These are phyloP conservation scores for Colletotrichum echinochloae DNA, from an alignment of 2,329 filamentous ascomycete genomes.

Conservation along the genomic window DNA sequence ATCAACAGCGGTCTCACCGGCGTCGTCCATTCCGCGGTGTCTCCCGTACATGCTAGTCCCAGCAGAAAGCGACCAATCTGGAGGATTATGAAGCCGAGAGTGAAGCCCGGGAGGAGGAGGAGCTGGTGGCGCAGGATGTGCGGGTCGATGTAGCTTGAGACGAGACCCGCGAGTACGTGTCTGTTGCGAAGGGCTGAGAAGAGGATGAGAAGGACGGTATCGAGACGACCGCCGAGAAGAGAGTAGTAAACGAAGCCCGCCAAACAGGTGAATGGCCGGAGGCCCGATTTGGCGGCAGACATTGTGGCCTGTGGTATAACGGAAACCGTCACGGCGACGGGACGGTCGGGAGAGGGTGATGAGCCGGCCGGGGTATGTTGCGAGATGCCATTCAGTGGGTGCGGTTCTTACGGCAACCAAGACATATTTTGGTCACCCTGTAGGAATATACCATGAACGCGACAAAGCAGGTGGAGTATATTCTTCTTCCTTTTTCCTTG, in stretches of 20 bases:
- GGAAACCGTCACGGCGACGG: not conserved
- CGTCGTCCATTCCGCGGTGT: constrained; percentile 42
- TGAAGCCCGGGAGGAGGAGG: constrained; percentile 23
- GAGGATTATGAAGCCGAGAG: constrained; percentile 25
- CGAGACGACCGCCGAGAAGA: constrained; percentile 42
- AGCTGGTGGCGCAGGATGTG: not conserved
- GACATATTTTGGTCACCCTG: constrained; percentile 1
- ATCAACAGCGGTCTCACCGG: constrained; percentile 66
- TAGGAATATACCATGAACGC: not conserved
- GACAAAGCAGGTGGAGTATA: not conserved
- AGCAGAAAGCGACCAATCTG: constrained; percentile 3
- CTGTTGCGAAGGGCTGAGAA: constrained; percentile 44
- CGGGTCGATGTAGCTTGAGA: constrained; percentile 6
- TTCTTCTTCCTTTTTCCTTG: not conserved
- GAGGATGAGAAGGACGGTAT: constrained; percentile 45
- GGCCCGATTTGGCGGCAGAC: constrained; percentile 16
- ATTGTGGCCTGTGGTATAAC: not conserved
- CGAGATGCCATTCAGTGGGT: not conserved
- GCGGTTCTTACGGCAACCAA: constrained; percentile 33
- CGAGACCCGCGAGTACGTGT: not conserved
- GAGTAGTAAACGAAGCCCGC: constrained; percentile 42
- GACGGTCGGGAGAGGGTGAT: not conserved
- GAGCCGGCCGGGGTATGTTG: not conserved
- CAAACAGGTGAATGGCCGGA: constrained; percentile 35
- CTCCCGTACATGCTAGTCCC: not conserved